Evolutionary conservation across 352 stramenopile species (phyloP).

Genomic region (Pseudoperonospora humuli): DNA sequence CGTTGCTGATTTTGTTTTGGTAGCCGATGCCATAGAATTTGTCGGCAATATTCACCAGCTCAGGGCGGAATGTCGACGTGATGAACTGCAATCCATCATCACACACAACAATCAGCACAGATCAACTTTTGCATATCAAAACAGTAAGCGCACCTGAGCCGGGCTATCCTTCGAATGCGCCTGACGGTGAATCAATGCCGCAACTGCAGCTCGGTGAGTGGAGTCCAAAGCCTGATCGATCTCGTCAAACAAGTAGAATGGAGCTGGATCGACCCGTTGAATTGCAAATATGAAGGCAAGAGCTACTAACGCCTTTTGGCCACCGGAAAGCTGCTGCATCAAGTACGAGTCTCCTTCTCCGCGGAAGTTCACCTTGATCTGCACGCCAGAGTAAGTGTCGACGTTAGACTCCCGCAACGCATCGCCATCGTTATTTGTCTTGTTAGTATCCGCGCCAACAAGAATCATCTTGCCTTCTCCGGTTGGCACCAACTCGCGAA

Average conservation of each 20-base stretch:
- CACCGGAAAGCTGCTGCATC: constrained; percentile 98
- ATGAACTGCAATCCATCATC: constrained; percentile 79
- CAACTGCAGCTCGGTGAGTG: constrained; percentile 95
- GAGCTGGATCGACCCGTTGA: constrained; percentile 95
- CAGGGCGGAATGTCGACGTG: constrained; percentile 98
- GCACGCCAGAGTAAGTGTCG: constrained; percentile 94
- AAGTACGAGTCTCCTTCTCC: constrained; percentile 93
- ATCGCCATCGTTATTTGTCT: constrained; percentile 10
- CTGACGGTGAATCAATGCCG: constrained; percentile 95
- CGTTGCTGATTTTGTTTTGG: constrained; percentile 97
- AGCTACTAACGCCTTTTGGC: constrained; percentile 98
- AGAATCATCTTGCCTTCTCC: constrained; percentile 96
- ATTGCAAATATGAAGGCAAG: constrained; percentile 99
- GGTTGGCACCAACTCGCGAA: constrained; percentile 95
- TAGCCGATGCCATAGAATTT: constrained; percentile 98
- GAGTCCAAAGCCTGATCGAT: constrained; percentile 99
- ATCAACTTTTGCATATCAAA: not conserved
- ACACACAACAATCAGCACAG: constrained; percentile 5
- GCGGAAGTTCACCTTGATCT: constrained; percentile 97
- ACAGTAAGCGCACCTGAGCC: constrained; percentile 79
- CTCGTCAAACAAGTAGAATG: constrained; percentile 99
- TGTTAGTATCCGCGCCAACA: constrained; percentile 79
- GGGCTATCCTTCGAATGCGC: constrained; percentile 91
- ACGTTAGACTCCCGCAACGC: constrained; percentile 43
- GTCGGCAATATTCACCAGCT: constrained; percentile 96